Evolutionary conservation across 2,329 filamentous ascomycete species (phyloP).

Genomic region (Penicillium sp.): DNA sequence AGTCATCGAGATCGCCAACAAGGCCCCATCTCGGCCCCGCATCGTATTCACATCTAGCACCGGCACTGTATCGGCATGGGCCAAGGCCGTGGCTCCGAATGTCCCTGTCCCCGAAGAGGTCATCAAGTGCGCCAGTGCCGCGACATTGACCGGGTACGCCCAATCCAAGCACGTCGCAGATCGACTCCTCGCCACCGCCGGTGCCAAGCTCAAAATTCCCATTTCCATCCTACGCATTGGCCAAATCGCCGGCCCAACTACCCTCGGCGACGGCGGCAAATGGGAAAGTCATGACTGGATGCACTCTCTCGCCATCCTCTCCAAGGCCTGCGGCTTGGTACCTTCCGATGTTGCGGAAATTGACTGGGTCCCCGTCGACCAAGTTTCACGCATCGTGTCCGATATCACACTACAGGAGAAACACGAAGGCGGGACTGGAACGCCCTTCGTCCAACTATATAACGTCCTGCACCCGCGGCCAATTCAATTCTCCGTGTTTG

Average conservation of each 20-base stretch:
- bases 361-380: conserved; percentile 23
- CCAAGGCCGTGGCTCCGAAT: conserved; percentile 15
- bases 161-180: conserved; percentile 24
- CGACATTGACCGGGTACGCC: conserved; percentile 17
- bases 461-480: conserved; percentile 21
- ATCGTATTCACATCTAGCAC: conserved; percentile 22
- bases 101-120: conserved; percentile 23
- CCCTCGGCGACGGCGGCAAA: conserved; percentile 13
- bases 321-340: conserved; percentile 19
- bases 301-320: conserved; percentile 20
- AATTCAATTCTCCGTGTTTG: conserved; percentile 13
- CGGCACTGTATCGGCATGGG: conserved; percentile 15
- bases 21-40: conserved; percentile 19
- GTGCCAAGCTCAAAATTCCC: conserved; percentile 18
- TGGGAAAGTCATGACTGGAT: conserved; percentile 24
- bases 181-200: conserved; percentile 19
- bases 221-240: conserved; percentile 21
- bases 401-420: conserved; percentile 15
- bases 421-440: conserved; percentile 11
- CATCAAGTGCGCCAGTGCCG: conserved; percentile 11
- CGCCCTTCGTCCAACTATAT: conserved; percentile 18
- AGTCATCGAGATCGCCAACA: conserved; percentile 21
- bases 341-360: conserved; percentile 13
- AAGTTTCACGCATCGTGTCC: conserved; percentile 13
- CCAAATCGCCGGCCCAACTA: conserved; percentile 19